Evolutionary conservation across 495 filamentous ascomycete species (phyloP), one percentile per base, ranked within the genome.

Genomic region (Xeromyces bisporus): DNA sequence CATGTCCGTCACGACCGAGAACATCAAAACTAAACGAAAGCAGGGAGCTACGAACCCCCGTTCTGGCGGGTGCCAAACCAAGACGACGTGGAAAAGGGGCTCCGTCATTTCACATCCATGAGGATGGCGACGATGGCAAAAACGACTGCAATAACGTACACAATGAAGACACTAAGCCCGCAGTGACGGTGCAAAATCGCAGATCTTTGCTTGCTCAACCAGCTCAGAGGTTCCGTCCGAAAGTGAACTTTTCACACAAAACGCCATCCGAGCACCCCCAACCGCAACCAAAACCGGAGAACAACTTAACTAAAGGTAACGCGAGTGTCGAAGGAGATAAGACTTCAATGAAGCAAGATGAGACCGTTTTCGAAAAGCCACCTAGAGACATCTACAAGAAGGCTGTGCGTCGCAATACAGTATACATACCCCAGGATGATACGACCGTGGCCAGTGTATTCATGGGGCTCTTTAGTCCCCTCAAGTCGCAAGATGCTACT

Each of bases 401-500:
- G 27, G 41, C 46, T 28, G 40, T 56, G 9, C 46, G 47, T 21
- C 51, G 55, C 7, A 44, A 52, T 27, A 60, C 51, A 15, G 42
- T 61, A 2, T 63, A 58, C 37, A 51, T 63, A 14, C 56, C 60
- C 0, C 43, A 56, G 0, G 53, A 61, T 25, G 55, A 63, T 28
- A 52, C 46, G 4, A 54, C 58, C 2, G 46, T 56, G 16, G 43
- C 55, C 6, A 63, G 44, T 11, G 45, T 51, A 13, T 62, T 62
- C 35, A 55, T 62, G 60, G 43, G 40, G n/a, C 29, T 60, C 2
- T 55, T 56, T 26, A 57, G 53, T 35, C 50, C 52, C 10, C 31
- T 53, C 13, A 57, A 53, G 32, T 37, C 48, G 12, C 32, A 33
- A 13, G 16, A 18, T 5, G 27, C 26, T 15, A 6, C 12, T 1